Evolutionary conservation across 2,329 filamentous ascomycete species (phyloP).

Genomic region (Periconia macrospinosa): DNA sequence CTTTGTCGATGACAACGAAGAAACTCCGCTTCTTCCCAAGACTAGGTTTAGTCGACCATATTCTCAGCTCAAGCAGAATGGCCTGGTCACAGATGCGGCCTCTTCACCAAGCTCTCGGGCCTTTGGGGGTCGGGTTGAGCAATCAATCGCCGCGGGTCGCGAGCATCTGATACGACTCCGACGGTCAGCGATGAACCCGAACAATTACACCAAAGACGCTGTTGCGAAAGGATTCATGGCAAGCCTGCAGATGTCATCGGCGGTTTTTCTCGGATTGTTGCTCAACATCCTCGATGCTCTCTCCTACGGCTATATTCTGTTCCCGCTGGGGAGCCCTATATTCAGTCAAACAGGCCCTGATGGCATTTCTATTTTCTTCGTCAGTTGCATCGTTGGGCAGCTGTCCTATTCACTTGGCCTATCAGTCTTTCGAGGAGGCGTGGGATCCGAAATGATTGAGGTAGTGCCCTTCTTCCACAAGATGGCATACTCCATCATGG

Average conservation of each 20-base stretch:
- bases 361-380: constrained; percentile 97
- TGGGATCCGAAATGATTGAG: constrained; percentile 97
- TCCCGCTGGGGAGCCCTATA: constrained; percentile 83
- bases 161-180: constrained; percentile 22
- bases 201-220: constrained; percentile 69
- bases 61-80: neutral
- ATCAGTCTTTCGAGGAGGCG: constrained; percentile 85
- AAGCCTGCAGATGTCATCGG: constrained; percentile 74
- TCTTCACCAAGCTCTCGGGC: neutral
- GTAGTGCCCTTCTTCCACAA: constrained; percentile 99
- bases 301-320: constrained; percentile 88
- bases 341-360: constrained; percentile 87
- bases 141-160: constrained; percentile 19
- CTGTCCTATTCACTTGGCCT: constrained; percentile 82
- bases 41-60: constrained; percentile 13
- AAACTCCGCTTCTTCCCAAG: constrained; percentile 44
- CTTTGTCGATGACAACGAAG: constrained; percentile 34
- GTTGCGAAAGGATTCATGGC: constrained; percentile 67
- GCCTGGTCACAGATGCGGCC: too few species aligned
- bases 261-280: constrained; percentile 83
- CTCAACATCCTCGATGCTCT: constrained; percentile 93
- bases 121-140: constrained; percentile 15
- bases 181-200: constrained; percentile 59
- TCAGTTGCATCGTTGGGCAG: constrained; percentile 94
- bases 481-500: constrained; percentile 89